Base-by-base conservation (phyloP, 202 grass and related monocot species). In the Zizania palustris region DNA sequence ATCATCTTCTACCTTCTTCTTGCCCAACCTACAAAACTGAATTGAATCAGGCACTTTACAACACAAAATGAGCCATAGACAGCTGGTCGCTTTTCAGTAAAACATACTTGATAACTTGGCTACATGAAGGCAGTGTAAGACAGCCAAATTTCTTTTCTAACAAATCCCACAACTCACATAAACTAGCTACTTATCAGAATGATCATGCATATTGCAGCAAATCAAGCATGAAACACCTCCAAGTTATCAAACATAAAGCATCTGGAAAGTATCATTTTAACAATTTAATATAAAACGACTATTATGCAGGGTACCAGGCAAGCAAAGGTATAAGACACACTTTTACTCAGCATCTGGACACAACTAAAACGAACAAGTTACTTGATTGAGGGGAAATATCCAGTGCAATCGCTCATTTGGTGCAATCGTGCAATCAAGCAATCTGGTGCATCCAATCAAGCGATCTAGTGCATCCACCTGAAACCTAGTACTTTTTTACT, bases 1-100 rank as follows among this genome's bases (percentile, higher is more conserved):
- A 74, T 78, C 89, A 12, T 95, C 85, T 67, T 83, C 87, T 72
- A 90, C 65, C 60, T 91, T 99, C 21, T 95, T 88, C 81, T 98
- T 95, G n/a, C 92, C 96, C 85, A 99, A 46, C 96, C 96, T 99
- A 78, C 38, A 85, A 5, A 80, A 84, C 37, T 61, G 1, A 22
- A 67, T 40, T 18, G 74, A 80, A 73, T 65, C 36, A 80, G 71
- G n/a, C 19, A 54, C 49, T 22, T 76, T 61, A 64, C 72, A 65
- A 43, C 10, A 67, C 14, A 62, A 69, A 49, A 58, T 45, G 9
- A 69, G 34, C 7, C 45, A 34, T 4, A 44, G 19, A 57, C 54
- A 83, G 28, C 20, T 5, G 42, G 35, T 41, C 34, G 68, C 38
- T 65, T 18, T 59, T 20, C 21, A 43, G 14, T 3, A 1, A 18